phyloP scores from a whole-genome alignment of 139 green algal genomes.

The Ettlia oleoabundans region DNA sequence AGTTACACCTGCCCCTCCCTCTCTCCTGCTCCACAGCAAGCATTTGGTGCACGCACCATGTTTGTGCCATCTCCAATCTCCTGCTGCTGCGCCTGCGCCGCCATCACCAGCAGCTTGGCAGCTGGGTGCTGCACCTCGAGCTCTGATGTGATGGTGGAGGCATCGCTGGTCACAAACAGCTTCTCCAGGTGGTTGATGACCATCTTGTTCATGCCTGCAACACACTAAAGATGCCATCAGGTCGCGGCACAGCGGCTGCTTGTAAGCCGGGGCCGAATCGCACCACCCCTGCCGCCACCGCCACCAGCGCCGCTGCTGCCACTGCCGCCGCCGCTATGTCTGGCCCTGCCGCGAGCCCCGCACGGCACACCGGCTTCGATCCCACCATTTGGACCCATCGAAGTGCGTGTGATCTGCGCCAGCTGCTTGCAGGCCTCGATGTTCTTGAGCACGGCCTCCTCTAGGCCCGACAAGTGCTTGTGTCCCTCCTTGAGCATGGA shows the following conservation, averaged over 20 bases:
- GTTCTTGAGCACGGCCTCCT: constrained; percentile 98
- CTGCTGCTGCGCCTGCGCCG: constrained; percentile 91
- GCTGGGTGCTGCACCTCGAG: constrained; percentile 98
- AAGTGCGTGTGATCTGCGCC: constrained; percentile 92
- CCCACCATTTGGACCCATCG: constrained; percentile 94
- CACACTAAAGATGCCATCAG: neutral
- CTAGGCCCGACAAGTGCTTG: constrained; percentile 92
- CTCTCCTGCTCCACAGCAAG: too few relatives aligned
- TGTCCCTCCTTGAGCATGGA: constrained; percentile 98
- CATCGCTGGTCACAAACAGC: constrained; percentile 98
- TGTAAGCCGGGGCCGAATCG: too few relatives aligned
- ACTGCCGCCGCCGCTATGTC: neutral
- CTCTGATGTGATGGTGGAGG: constrained; percentile 91
- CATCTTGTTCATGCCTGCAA: constrained; percentile 99
- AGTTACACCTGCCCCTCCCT: too few relatives aligned
- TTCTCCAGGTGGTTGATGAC: constrained; percentile 99
- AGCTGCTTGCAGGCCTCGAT: constrained; percentile 97
- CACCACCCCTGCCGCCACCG: too few relatives aligned
- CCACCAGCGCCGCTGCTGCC: neutral
- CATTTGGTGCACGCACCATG: constrained; percentile 79
- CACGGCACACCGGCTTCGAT: too few relatives aligned
- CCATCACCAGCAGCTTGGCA: constrained; percentile 94
- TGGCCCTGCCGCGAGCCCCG: too few relatives aligned
- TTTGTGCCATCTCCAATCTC: constrained; percentile 99
- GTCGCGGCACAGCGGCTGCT: neutral